Percentiles rank a stretch among this genome's conserved stretches.
These are phyloP conservation scores for Sugiyamaella floridensis DNA, from an alignment of 805 yeast genomes.

Conservation along the genomic window DNA sequence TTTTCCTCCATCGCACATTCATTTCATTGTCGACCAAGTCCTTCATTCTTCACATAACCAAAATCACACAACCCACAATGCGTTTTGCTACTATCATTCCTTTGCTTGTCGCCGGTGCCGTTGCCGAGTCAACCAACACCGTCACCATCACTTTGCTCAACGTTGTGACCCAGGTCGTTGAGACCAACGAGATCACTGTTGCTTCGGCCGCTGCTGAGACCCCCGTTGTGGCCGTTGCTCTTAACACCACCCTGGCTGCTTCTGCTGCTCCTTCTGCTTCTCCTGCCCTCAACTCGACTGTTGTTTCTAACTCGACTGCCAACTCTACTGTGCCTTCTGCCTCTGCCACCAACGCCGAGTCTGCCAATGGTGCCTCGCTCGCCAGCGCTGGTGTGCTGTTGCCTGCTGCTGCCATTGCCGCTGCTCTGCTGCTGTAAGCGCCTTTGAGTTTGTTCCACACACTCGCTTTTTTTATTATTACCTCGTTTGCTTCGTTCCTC, in stretches of 20 bases:
- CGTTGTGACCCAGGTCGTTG: constrained; percentile 2
- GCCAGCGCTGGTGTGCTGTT: constrained; percentile 1
- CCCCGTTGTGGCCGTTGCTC: neutral
- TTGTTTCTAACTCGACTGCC: constrained; percentile 1
- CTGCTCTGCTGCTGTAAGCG: constrained; percentile 1
- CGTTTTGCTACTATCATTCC: neutral
- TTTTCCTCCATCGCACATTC: neutral
- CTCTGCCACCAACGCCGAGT: neutral
- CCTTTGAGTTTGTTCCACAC: neutral
- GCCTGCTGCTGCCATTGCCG: constrained; percentile 1
- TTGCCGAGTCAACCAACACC: neutral
- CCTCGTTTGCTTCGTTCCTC: neutral
- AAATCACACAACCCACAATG: neutral
- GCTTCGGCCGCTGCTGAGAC: neutral
- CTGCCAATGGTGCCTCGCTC: constrained; percentile 1
- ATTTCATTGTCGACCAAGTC: neutral
- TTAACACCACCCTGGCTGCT: neutral
- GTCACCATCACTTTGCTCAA: neutral
- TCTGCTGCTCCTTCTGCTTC: neutral
- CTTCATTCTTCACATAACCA: neutral
- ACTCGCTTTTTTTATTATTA: neutral
- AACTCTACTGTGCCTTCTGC: constrained; percentile 1
- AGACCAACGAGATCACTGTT: neutral
- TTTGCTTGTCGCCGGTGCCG: neutral
- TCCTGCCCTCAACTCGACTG: neutral